Conservation (phyloP, 2,329 filamentous ascomycete genomes). For the Cyclaneusma minus region DNA sequence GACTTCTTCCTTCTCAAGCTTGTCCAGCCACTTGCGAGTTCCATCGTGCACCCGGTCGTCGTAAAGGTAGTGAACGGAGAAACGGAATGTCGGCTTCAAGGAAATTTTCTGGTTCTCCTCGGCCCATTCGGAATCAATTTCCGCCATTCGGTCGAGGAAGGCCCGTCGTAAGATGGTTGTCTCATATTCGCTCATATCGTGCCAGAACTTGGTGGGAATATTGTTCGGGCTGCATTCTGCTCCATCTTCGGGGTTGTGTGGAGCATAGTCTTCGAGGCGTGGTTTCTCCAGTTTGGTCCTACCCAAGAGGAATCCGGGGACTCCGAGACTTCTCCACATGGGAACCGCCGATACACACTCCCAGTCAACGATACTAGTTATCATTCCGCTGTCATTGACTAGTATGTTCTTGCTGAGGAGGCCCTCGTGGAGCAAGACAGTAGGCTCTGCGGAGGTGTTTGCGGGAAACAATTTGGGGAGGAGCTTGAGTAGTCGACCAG, state of each 20-base stretch:
- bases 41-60: too few species aligned
- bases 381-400: conserved; percentile 19
- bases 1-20: conserved; percentile 2
- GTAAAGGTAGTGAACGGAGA: conserved; percentile 9
- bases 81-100: conserved; percentile 19
- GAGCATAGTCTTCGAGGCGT: too few species aligned
- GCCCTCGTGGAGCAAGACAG: conserved; percentile 22
- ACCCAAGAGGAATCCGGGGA: conserved; percentile 21
- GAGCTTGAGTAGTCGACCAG: conserved; percentile 14
- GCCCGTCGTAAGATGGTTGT: conserved; percentile 21
- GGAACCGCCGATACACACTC: conserved; percentile 26
- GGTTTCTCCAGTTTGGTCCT: conserved; percentile 14
- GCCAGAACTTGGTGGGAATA: too few species aligned
- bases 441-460: conserved; percentile 14
- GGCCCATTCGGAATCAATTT: conserved; percentile 20
- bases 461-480: conserved; percentile 20
- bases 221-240: too few species aligned
- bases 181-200: conserved; percentile 27
- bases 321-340: conserved; percentile 20
- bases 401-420: conserved; percentile 24
- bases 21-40: conserved; percentile 5
- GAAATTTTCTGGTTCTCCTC: conserved; percentile 9
- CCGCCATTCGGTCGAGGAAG: conserved; percentile 18
- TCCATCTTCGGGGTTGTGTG: too few species aligned
- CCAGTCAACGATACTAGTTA: conserved; percentile 26